Evolutionary conservation across 768 basidiomycete genomes (phyloP), one percentile per base, ranked within the genome.

Genomic region (Vararia minispora): DNA sequence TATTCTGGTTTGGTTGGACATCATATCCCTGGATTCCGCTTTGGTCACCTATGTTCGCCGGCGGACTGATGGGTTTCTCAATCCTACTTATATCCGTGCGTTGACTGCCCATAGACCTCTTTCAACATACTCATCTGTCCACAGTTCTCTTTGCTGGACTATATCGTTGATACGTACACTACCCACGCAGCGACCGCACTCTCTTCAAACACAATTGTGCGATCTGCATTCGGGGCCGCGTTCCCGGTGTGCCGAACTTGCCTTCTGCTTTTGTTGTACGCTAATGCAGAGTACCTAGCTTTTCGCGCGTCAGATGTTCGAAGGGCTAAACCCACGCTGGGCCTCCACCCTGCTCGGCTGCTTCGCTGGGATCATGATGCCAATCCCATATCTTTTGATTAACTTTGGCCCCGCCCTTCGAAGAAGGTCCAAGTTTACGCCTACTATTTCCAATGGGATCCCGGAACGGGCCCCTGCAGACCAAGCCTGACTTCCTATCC

Each of bases 1-100:
- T 79, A 54, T 80, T 82, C 56, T 77, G 77, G 77, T 76, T 81
- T 33, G 74, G 74, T 21, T 78, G 76, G 76, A 73, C 76, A 1
- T 74, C 74, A 0, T 72, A 52, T 42, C 68, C 74, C 8, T 59
- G 55, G 28, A 61, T 76, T 39, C 63, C 65, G 0, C 64, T 66
- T 18, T 75, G 70, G 70, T 68, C 56, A 0, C 77, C 76, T 1
- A 57, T 79, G 48, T 45, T 66, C 41, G 62, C 74, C 0, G 72
- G 72, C 1, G 41, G 63, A 14, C 37, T 65, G 7, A 52, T 74
- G 54, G 74, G 74, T n/a, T 70, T 74, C 37, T 59, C 68, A 9
- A 68, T 73, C 39, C 61, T 65, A 32, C 62, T 67, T 49, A 67
- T 77, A 14, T 76, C 74, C 42, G 76, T 76, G 44, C 39, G n/a